Base-by-base conservation (phyloP, 2,329 filamentous ascomycete genomes). In the Graphiopsis chlorocephala region DNA sequence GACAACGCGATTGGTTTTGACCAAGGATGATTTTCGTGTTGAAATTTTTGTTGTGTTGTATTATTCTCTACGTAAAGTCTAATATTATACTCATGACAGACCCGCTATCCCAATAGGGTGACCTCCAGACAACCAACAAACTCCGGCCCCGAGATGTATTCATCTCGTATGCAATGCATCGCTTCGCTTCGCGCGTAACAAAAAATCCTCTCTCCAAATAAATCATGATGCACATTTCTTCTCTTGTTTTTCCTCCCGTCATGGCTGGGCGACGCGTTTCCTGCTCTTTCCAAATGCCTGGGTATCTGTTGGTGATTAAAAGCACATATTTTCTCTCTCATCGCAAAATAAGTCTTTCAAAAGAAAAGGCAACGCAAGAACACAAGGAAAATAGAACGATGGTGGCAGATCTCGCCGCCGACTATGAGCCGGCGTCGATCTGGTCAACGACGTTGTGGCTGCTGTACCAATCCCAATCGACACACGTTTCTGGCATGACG, bases 401-500 rank as follows among this genome's bases (percentile, higher is more conserved):
- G 31, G 53, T 38, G 53, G 29, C 17, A 23, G 38, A 45, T 12
- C 8, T 6, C 0, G 23, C 47, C 12, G 23, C 47, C 47, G 29
- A 15, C 42, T 61, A 85, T 58, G 83, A 72, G 4, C 84, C 84
- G 61, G 83, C 84, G 68, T 86, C 83, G 63, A 82, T 71, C 60
- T 81, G 79, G 69, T 84, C 83, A 25, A 80, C 79, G 20, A 84
- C 81, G 66, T 82, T 79, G 2, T 74, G 73, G 20, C 72, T 68
- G 7, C 83, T 83, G 76, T 80, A 87, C 10, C 68, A 68, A 15
- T 75, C 77, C 85, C 85, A 86, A 64, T 83, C 79, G 14, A 76
- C 73, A 67, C 85, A 87, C 11, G 82, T 85, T 71, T 85, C 75
- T 23, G 77, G 75, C 55, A 83, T 78, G 7, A 79, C 76, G 23